A percentile compares a stretch with the other conserved stretches of the same genome.
These are phyloP conservation scores for Saposhnikovia divaricata DNA, from an alignment of 129 eudicot genomes.

Conservation along the genomic window DNA sequence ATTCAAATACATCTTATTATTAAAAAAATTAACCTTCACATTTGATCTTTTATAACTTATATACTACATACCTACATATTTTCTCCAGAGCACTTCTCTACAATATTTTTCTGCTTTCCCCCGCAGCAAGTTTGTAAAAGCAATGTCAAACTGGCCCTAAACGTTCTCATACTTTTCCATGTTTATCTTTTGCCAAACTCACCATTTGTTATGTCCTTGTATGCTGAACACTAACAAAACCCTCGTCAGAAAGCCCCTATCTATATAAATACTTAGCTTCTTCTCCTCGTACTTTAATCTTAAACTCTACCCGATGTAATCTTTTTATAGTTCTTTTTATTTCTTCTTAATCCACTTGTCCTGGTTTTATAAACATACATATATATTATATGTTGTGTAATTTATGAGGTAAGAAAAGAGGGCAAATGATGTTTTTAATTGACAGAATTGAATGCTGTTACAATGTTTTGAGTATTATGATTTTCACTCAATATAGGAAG, in stretches of 20 bases:
- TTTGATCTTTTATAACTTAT: background rate
- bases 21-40: no score
- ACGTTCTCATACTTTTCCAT: background rate
- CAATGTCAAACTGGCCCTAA: background rate
- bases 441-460: conserved; percentile 2
- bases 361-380: no score
- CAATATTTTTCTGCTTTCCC: background rate
- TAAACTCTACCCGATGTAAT: no score
- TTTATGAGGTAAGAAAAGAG: background rate
- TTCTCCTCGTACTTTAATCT: no score
- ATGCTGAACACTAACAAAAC: background rate
- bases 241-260: no score
- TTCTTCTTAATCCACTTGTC: no score
- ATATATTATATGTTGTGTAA: no score
- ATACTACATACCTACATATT: background rate
- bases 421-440: background rate
- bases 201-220: background rate
- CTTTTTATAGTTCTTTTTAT: no score
- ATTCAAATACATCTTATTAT: background rate
- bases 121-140: background rate
- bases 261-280: no score
- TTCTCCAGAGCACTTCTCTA: background rate
- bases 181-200: no score
- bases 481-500: conserved; percentile 1
- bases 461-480: background rate